A percentile compares a stretch with the other conserved stretches of the same genome.
Evolutionary conservation across 1,284 basidiomycete species (phyloP).

Genomic region (Tremellales sp.): DNA sequence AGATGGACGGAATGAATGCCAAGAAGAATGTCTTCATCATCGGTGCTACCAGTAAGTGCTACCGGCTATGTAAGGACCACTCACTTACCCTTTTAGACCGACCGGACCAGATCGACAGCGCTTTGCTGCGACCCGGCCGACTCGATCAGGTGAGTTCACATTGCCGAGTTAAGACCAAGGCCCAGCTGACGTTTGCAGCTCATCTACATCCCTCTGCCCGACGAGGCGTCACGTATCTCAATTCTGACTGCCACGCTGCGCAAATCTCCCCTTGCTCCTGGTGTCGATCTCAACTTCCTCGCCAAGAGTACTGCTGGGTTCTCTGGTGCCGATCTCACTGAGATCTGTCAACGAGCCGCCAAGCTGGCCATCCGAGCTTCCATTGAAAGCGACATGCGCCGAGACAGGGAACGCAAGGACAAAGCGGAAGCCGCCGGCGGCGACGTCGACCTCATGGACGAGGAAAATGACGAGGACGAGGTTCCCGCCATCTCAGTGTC

Average conservation of each 20-base stretch:
- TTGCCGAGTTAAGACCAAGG: constrained; percentile 28
- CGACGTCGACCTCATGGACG: constrained; percentile 58
- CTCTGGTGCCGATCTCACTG: constrained; percentile 98
- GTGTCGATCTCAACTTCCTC: constrained; percentile 82
- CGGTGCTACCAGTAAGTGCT: constrained; percentile 70
- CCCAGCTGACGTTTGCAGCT: constrained; percentile 54
- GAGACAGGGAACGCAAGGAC: constrained; percentile 72
- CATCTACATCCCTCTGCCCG: constrained; percentile 90
- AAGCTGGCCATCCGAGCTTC: constrained; percentile 84
- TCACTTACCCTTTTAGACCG: constrained; percentile 56
- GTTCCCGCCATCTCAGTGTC: constrained; percentile 91
- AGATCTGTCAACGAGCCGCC: constrained; percentile 96
- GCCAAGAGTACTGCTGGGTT: constrained; percentile 94
- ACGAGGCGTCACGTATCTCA: constrained; percentile 83
- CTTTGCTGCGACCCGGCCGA: constrained; percentile 95
- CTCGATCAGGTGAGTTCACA: constrained; percentile 59
- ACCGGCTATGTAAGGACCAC: background rate
- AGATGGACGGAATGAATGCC: constrained; percentile 99
- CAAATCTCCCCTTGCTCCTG: constrained; percentile 83
- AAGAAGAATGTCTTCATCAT: constrained; percentile 99
- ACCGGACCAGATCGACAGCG: constrained; percentile 98
- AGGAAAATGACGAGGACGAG: constrained; percentile 69
- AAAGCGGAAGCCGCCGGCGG: constrained; percentile 72
- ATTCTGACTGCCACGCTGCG: constrained; percentile 89
- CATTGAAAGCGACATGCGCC: constrained; percentile 88